Base-by-base conservation (phyloP, 306 rosid species). In the Prosopis cineraria region DNA sequence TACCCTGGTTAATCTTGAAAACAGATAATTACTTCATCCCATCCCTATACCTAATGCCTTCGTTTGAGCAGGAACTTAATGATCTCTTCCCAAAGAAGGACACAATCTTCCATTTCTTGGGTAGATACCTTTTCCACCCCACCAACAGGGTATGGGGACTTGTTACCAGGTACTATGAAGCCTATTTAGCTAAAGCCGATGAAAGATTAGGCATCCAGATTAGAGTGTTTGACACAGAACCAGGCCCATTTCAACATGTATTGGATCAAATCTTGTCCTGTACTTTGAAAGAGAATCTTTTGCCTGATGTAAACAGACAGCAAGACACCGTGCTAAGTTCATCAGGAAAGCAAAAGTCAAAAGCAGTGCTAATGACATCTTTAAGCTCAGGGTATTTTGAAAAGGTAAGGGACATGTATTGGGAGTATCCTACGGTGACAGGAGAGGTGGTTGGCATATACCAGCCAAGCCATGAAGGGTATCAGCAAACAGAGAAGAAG, bases 161-260 rank as follows among this genome's bases (percentile, higher is more conserved):
- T 70, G 73, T 91, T 77, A 80, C 77, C 12, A 85, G 96, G 84
- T 91, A 85, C 84, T 89, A 91, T 65, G 68, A 87, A 43, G 87
- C 93, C 68, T 91, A 91, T 69, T 82, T 91, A 63, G 89, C 93
- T 22, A 85, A 70, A 67, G 90, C 75, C 47, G 91, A 89, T 77
- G 96, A 89, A 85, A 85, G 88, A 78, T 66, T 91, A n/a, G 96
- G 93, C 41, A 82, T 91, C 81, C 96, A 91, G 79, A 91, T 91
- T 62, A 84, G 96, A 78, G 90, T 89, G 53, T 87, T 91, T 73
- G 96, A 87, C 72, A 74, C 82, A 0, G 91, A 86, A 7, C 82
- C 86, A 2, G 93, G 96, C 53, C 93, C 91, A 27, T 91, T 91
- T 77, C 88, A 89, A 68, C 84, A 91, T 52, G 91, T 91, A 13